Percentiles rank a stretch among this genome's conserved stretches.
phyloP scores from a whole-genome alignment of 768 basidiomycete species.

The Clathrus columnatus region DNA sequence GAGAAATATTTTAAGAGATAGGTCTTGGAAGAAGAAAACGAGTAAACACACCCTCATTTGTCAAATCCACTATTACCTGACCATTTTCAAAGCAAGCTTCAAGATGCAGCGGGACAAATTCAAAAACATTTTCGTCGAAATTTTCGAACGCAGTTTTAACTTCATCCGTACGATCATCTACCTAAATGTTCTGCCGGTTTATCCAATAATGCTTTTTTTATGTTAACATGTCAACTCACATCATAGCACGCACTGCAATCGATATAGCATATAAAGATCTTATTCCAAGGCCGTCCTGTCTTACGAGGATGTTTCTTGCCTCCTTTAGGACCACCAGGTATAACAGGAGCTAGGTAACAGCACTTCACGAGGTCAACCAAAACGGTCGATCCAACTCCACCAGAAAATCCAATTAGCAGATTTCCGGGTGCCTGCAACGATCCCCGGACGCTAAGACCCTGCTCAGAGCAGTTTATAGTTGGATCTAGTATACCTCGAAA shows the following conservation, averaged over 20 bases:
- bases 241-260: slow-evolving; percentile 56
- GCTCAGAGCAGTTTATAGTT: slow-evolving; percentile 45
- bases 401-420: slow-evolving; percentile 64
- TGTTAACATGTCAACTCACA: slow-evolving; percentile 31
- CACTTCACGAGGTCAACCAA: slow-evolving; percentile 59
- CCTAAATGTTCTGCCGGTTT: slow-evolving; percentile 27
- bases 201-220: neutral
- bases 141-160: slow-evolving; percentile 36
- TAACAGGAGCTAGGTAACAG: slow-evolving; percentile 39
- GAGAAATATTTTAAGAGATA: neutral
- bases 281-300: slow-evolving; percentile 47
- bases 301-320: slow-evolving; percentile 63
- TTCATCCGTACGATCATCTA: slow-evolving; percentile 46
- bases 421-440: slow-evolving; percentile 60
- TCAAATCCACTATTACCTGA: slow-evolving; percentile 38
- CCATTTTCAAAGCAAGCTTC: slow-evolving; percentile 62
- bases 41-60: slow-evolving; percentile 39
- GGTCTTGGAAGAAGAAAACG: neutral
- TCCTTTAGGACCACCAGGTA: slow-evolving; percentile 29
- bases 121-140: slow-evolving; percentile 35
- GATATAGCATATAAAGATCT: slow-evolving; percentile 57
- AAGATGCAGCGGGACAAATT: slow-evolving; percentile 54
- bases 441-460: slow-evolving; percentile 46
- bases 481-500: slow-evolving; percentile 63
- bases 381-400: slow-evolving; percentile 67